Base-by-base conservation (phyloP, 805 yeast species). In the Yamadazyma tumulicola region DNA sequence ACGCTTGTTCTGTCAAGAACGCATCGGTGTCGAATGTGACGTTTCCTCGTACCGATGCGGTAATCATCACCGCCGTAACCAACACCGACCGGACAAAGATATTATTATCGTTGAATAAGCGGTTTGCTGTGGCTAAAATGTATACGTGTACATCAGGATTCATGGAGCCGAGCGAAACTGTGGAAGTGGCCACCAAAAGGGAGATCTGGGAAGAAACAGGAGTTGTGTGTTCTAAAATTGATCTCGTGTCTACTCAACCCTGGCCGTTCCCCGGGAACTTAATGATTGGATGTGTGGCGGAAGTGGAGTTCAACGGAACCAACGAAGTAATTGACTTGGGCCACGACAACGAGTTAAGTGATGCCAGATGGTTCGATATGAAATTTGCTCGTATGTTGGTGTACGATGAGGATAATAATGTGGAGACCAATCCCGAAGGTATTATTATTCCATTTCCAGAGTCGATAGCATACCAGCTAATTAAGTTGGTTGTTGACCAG, bases 141-240 rank as follows among this genome's bases (percentile, higher is more conserved):
- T 91, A 81, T 59, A 74, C 91, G 12, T 82, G 95, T 51, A 76
- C 94, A 34, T 96, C 97, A 4, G 98, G 97, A 4, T 93, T 93
- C 58, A 79, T 91, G 77, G 98, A 91, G 57, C 96, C 96, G 1
- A 83, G 89, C 19, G 98, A 91, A 62, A 78, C 94, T 2, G 78
- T 91, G 14, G 97, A 91, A 58, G 81, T 77, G 30, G 93, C 96
- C 9, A 84, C 91, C 15, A 66, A 80, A 29, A 69, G 98, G 43
- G 98, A 91, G 57, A 82, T 85, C 19, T 89, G 93, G 87, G 98
- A 91, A 56, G 98, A 91, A 58, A 81, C 97, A 4, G 98, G 98
- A 6, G 83, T 87, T 22, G 69, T 61, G 34, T 79, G 78, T 34
- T 45, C 59, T 3, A 57, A 71, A 19, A 82, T 91, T 19, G 59